These are phyloP conservation scores for Phytopythium aichiense DNA, from an alignment of 352 stramenopile species.

Conservation along the genomic window DNA sequence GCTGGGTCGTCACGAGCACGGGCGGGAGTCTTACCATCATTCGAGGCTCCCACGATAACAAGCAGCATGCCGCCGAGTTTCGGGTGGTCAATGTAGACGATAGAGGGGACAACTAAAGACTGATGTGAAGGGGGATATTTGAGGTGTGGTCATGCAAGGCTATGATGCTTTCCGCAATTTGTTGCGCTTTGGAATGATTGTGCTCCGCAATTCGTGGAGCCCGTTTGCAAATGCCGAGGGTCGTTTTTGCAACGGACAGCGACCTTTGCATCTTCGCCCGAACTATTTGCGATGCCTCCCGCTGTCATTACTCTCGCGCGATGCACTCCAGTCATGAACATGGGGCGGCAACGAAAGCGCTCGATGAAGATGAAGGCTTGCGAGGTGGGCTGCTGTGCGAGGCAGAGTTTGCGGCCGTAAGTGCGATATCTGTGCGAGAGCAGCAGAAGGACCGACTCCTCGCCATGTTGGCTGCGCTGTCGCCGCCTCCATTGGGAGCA, in stretches of 20 bases:
- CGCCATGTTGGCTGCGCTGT: constrained; percentile 16
- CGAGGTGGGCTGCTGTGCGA: constrained; percentile 13
- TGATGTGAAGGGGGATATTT: not conserved
- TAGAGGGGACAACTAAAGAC: not conserved
- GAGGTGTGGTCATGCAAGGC: not conserved
- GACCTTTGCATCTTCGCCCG: not conserved
- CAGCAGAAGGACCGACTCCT: constrained; percentile 39
- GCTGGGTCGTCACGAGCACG: constrained; percentile 38
- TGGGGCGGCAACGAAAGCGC: not conserved
- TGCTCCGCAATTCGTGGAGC: no score
- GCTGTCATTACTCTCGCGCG: not conserved
- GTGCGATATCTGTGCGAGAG: constrained; percentile 45
- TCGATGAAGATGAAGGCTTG: not conserved
- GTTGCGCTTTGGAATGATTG: no score
- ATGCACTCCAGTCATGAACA: not conserved
- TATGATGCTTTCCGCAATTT: not conserved
- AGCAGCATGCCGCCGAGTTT: constrained; percentile 47
- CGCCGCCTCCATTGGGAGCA: constrained; percentile 1
- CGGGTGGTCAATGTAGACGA: constrained; percentile 56
- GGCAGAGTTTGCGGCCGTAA: constrained; percentile 32
- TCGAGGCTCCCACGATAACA: constrained; percentile 64
- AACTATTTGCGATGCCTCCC: not conserved
- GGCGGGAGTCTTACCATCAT: constrained; percentile 43
- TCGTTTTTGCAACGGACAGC: not conserved
- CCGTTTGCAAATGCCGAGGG: no score